Evolutionary conservation across 2,329 filamentous ascomycete genomes (phyloP), one percentile per base, ranked within the genome.

Genomic region (Chalara sp.): DNA sequence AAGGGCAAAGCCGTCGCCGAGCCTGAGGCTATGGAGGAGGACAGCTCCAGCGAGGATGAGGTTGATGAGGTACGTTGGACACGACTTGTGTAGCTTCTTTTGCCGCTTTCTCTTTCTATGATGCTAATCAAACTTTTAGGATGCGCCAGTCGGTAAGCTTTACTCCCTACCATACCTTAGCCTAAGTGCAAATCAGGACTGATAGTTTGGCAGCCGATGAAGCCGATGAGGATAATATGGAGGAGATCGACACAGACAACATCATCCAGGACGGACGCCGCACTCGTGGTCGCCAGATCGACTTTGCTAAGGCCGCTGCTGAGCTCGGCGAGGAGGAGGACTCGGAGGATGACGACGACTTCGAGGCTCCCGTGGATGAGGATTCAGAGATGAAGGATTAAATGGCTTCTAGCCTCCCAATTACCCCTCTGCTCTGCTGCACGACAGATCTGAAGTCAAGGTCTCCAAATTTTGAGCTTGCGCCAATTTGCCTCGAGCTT

Each of bases 191-290:
- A 21, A 56, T 46, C 43, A 21, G 21, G 21, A 21, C 21, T 21
- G 21, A 21, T 21, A 21, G 21, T 21, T 21, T 51, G 62, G 64
- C 68, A 72, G 78, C 73, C 51, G 84, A 86, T 61, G 87, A 88
- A 48, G 86, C 87, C 43, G 89, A 90, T 50, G 85, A 87, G 53
- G 79, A 89, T 64, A 86, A 87, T 70, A 81, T 96, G 77, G 88
- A 95, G 67, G 91, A 92, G 72, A 96, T 99, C 68, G 89, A 95
- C 67, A 75, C 81, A 51, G 80, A 81, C 68, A 97, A 97, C 79
- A 95, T 97, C 68, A 83, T 97, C 66, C 68, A 73, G 53, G 79
- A 77, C 58, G 85, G 85, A 56, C 81, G 84, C 63, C 92, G 93
- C 70, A 97, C 92, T 57, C 92, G 92, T 65, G 91, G 91, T 66